Evolutionary conservation across 306 rosid species (phyloP), one percentile per base, ranked within the genome.

Genomic region (Inga oerstediana): DNA sequence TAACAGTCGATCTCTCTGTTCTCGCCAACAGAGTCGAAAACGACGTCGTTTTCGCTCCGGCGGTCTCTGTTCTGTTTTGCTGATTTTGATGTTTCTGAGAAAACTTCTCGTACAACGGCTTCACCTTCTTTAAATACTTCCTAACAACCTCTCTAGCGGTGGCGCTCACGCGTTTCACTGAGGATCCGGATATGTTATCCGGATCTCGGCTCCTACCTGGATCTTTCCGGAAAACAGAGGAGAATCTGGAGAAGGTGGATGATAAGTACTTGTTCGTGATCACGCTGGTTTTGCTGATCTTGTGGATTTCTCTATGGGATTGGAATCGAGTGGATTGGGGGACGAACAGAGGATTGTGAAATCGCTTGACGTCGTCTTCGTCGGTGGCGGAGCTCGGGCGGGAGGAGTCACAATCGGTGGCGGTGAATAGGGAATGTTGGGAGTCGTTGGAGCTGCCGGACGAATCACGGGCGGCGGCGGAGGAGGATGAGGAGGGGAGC

Each of bases 61-160:
- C 3, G 0, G 8, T 10, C 13, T 7, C 43, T 8, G 13, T 22
- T 46, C 39, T 41, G 34, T 22, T 3, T 30, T 39, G 84, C 13
- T 58, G 81, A 19, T 56, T 7, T 30, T 88, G 94, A 19, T 56
- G 24, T 49, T 88, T 86, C 79, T 89, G 94, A 0, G 96, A 90
- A 11, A 93, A 69, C 68, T 88, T 93, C 22, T 94, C 98, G 75
- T 92, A 94, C 61, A 96, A 35, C 1, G 99, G 98, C 86, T 92
- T 91, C 64, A 96, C 99, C 76, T 91, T 96, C 81, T 91, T 93
- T 71, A 96, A 66, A 24, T 89, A 96, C 88, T 94, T 96, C 34
- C 91, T 81, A 7, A 96, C 73, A n/a, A 92, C 98, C 48, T 96
- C 98, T 83, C 83, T 89, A 0, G 99, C 98, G 0, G 95, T 90